Evolutionary conservation across 2,329 filamentous ascomycete species (phyloP), one percentile per base, ranked within the genome.

Genomic region (Scedosporium apiospermum): DNA sequence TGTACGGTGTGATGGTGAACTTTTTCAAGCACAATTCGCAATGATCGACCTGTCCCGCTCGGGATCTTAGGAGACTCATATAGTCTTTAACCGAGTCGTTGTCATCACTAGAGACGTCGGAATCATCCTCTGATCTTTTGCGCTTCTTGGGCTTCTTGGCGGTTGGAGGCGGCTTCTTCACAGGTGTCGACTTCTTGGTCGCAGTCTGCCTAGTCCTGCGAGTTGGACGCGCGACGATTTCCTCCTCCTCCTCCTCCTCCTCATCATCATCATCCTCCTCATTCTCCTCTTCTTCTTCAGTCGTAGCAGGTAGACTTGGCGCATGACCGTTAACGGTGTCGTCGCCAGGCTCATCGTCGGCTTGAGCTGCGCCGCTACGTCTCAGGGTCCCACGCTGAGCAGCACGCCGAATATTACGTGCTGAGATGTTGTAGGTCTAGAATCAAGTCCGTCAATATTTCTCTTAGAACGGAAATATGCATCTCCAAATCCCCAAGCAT

Each of bases 1-100:
- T 92, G 76, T 97, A 97, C 0, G 91, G 83, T 0, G 93, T 97
- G 55, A 98, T 93, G 0, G 91, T 96, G 71, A 98, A 98, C 44
- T 92, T 87, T 72, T 95, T 96, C 53, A 83, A 81, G 73, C 93
- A 98, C 3, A 87, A 77, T 65, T 90, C 91, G 71, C 93, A 98
- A 67, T 96, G 93, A 66, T 90, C 91, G 70, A 93, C 84, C 73
- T 98, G 93, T 2, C 91, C 92, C 1, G 91, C 90, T n/a, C 88
- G 72, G 1, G 87, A 87, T 38, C 78, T 78, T 44, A 75, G 68
- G 27, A 71, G 72, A 64, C 53, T 51, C 49, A 61, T 51, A 51
- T 55, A 38, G 46, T 61, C 53, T 51, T 80, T 68, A 60, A 81
- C 68, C 69, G 85, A 75, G 18, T 85, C 74, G 68, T 78, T 76